These are phyloP conservation scores for Pseudoscleropodium purum DNA, from an alignment of 225 moss, liverwort and hornwort genomes.

Conservation along the genomic window DNA sequence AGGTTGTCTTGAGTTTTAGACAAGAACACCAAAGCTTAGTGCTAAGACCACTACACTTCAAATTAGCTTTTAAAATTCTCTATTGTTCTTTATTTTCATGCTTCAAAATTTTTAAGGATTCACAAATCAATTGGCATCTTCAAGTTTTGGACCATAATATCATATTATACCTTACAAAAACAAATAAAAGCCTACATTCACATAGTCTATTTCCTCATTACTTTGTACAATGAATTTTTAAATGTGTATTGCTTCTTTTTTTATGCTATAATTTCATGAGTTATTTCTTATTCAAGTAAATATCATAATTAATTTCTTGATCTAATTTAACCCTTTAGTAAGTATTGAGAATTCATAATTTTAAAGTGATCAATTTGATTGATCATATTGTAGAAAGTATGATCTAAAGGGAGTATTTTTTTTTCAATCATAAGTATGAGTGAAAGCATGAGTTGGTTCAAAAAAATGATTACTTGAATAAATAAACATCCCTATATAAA, in stretches of 20 bases:
- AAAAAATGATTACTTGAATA: neutral
- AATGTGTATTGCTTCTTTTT: neutral
- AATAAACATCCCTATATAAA: neutral
- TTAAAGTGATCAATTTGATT: neutral
- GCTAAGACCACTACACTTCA: too few species aligned
- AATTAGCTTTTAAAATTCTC: too few species aligned
- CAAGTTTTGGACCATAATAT: neutral
- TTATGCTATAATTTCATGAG: neutral
- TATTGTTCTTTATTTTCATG: accelerated
- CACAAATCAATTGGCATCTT: neutral
- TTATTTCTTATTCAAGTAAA: neutral
- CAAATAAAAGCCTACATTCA: neutral
- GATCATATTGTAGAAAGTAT: neutral
- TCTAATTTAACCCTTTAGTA: neutral
- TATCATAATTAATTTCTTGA: neutral
- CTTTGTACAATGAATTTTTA: neutral
- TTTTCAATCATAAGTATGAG: neutral
- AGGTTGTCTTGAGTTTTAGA: too few species aligned
- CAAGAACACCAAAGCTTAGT: too few species aligned
- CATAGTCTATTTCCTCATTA: neutral
- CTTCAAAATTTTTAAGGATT: neutral
- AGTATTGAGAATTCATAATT: accelerated
- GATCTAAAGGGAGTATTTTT: accelerated
- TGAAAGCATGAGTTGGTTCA: neutral
- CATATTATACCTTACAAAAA: neutral